Base-by-base conservation (phyloP, 1,284 basidiomycete genomes). In the Stereum hirsutum region DNA sequence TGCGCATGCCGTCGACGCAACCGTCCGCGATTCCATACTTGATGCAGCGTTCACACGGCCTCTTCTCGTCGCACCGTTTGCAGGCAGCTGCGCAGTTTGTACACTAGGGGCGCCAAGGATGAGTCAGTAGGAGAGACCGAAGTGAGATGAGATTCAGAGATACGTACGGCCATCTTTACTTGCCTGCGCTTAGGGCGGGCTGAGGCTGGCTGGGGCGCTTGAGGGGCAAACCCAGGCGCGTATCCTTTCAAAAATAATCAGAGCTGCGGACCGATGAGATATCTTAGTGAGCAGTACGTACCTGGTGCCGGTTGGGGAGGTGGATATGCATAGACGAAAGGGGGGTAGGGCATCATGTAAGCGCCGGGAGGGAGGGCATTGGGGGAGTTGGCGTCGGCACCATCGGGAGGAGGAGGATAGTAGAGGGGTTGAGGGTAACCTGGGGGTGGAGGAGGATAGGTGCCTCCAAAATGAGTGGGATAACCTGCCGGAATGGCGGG, bases 81-180 rank as follows among this genome's bases (percentile, higher is more conserved):
- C 89, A 91, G 0, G 88, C 89, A 23, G 73, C 72, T 17, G 89
- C 89, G 58, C 88, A 91, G 56, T 89, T 89, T 2, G 86, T 88
- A 61, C 88, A 91, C 75, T 83, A 43, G 40, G 10, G 17, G 36
- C 36, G 38, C 21, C 33, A 44, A n/a, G n/a, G 42, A 33, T 43
- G 44, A 52, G 38, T 44, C 46, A 45, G 40, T 23, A 42, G 35
- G 36, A 44, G 36, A 42, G 43, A 43, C 25, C 26, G 21, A 33
- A 39, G 36, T 12, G 51, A 39, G 28, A 46, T 41, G 41, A 35
- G 42, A 44, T 40, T 4, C 17, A 45, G 43, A 40, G 33, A 31
- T 66, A 40, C 81, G 63, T 57, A 86, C 82, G 45, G 88, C 88
- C 78, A 89, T 89, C 68, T 91, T 91, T 46, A 91, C 88, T 60